Evolutionary conservation across 371 early-diverging fungal genomes (phyloP), one percentile per base, ranked within the genome.

Genomic region (Mucor saturninus): DNA sequence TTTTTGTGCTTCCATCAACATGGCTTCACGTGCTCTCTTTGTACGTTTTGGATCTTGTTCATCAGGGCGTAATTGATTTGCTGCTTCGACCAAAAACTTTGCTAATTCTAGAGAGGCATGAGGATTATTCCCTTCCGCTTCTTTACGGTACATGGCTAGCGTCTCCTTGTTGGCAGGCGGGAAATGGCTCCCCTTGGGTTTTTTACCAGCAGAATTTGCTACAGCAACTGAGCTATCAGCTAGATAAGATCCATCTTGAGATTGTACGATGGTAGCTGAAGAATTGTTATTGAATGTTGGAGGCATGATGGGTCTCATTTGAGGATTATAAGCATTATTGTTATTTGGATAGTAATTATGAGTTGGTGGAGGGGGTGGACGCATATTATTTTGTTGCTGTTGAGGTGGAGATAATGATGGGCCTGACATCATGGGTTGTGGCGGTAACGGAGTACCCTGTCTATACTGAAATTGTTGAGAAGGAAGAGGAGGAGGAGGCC

Each of bases 111-210:
- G 78, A 72, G 89, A 88, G 28, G 86, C 79, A 3, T 71, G 82
- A 3, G 95, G 94, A 76, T 97, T 95, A 43, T 84, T 84, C 14
- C 76, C 76, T 65, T 84, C 89, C 0, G 93, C 93, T 35, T 92
- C 90, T 9, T 86, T 78, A 14, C 95, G 84, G 71, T 91, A 93
- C 65, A 81, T 77, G 58, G 89, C 91, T 46, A 97, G 64, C 10
- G 88, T 83, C 45, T 93, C 90, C 15, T 79, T 58, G 0, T 89
- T 85, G 1, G 83, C 75, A 11, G 81, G 79, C 52, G 75, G 79
- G 38, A 80, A 79, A 21, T 60, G 67, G 35, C 69, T 73, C 32
- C 70, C 60, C 46, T 75, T 80, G 14, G 67, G 62, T 21, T 59
- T 56, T 26, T 66, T 64, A 8, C 79, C 79, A 10, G 75, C 80